phyloP scores from a whole-genome alignment of 2,329 filamentous ascomycete genomes.

The Penicillium verrucosum region DNA sequence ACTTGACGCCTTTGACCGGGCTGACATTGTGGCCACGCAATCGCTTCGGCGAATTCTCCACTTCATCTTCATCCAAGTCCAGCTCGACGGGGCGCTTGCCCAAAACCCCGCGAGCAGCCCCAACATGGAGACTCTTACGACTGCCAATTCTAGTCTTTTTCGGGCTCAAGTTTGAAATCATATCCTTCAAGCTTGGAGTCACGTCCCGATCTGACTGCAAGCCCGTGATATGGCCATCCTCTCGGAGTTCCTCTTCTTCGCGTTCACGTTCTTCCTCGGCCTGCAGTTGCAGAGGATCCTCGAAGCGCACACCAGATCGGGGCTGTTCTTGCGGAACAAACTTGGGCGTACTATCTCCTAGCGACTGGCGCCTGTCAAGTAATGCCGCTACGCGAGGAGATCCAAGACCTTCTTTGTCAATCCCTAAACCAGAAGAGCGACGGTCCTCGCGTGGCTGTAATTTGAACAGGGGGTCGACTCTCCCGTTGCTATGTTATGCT shows the following conservation, averaged over 20 bases:
- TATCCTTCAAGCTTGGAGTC: conserved; percentile 67
- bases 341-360: conserved; percentile 62
- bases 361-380: conserved; percentile 67
- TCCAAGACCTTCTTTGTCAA: conserved; percentile 67
- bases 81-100: conserved; percentile 72
- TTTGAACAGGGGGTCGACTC: conserved; percentile 59
- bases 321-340: conserved; percentile 57
- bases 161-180: conserved; percentile 74
- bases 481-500: conserved; percentile 53
- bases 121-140: conserved; percentile 73
- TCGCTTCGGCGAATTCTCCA: conserved; percentile 59
- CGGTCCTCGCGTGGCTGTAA: conserved; percentile 58
- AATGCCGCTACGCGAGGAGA: conserved; percentile 71
- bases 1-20: conserved; percentile 70
- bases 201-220: conserved; percentile 57
- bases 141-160: conserved; percentile 66
- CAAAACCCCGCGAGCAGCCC: conserved; percentile 68
- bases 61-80: conserved; percentile 61
- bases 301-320: conserved; percentile 58
- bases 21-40: conserved; percentile 70
- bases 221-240: conserved; percentile 51
- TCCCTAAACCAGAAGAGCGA: conserved; percentile 64
- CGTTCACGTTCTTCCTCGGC: conserved; percentile 62
- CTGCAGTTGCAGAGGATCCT: conserved; percentile 62
- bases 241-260: conserved; percentile 59